These are phyloP conservation scores for Agaricales sp. DNA, from an alignment of 1,284 basidiomycete species.

Conservation along the genomic window DNA sequence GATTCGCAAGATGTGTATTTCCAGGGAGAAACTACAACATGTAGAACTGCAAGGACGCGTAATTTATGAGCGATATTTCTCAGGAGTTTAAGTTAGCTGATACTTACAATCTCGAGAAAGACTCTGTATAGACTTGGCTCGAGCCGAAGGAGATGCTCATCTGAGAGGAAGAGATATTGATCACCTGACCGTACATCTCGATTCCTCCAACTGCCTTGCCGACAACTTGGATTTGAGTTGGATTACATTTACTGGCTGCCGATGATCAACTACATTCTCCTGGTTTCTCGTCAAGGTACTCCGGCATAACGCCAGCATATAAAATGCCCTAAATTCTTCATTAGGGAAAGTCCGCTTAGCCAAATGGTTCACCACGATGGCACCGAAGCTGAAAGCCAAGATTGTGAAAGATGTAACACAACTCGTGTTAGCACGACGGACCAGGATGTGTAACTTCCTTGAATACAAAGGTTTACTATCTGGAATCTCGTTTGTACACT, in stretches of 20 bases:
- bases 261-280: conserved; percentile 85
- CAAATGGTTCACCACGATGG: conserved; percentile 98
- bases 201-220: no score
- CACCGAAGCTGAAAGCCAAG: conserved; percentile 91
- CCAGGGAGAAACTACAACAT: no score
- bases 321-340: neutral
- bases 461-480: conserved; percentile 86
- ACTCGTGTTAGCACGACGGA: conserved; percentile 90
- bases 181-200: neutral
- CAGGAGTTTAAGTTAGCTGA: no score
- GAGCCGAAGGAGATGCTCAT: no score
- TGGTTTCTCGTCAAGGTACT: conserved; percentile 86
- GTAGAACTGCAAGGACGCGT: no score
- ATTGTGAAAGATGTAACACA: conserved; percentile 99
- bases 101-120: no score
- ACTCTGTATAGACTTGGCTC: no score
- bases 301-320: neutral
- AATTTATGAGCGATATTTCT: no score
- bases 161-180: no score
- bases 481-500: neutral
- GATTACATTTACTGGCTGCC: neutral
- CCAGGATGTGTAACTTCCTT: conserved; percentile 98
- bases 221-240: no score
- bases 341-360: conserved; percentile 93
- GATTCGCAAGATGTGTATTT: no score